Conservation (phyloP, 1,284 basidiomycete species). For the Quambalaria eucalypti region DNA sequence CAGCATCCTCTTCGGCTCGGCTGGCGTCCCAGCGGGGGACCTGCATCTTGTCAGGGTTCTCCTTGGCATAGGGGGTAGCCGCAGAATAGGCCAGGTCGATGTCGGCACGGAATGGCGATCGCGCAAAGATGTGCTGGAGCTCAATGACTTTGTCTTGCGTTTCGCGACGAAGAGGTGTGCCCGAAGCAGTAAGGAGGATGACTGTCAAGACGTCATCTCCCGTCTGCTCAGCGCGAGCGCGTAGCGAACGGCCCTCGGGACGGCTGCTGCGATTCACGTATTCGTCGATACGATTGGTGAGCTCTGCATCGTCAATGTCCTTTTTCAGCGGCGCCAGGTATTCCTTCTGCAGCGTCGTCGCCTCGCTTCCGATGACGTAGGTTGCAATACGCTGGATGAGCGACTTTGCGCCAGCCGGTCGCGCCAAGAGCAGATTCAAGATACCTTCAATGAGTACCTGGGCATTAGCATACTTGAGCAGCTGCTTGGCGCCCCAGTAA, state of each 20-base stretch:
- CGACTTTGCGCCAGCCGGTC: slow-evolving; percentile 43
- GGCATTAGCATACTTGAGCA: slow-evolving; percentile 41
- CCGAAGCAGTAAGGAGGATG: slow-evolving; percentile 25
- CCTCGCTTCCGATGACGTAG: slow-evolving; percentile 33
- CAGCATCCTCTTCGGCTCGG: slow-evolving; percentile 21
- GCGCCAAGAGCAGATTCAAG: slow-evolving; percentile 36
- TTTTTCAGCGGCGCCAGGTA: slow-evolving; percentile 34
- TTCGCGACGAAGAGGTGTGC: slow-evolving; percentile 16
- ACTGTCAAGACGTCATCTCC: slow-evolving; percentile 42
- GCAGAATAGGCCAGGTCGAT: slow-evolving; percentile 33
- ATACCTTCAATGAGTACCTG: slow-evolving; percentile 41
- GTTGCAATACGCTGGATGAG: slow-evolving; percentile 41
- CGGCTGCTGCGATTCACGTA: slow-evolving; percentile 38
- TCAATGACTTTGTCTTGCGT: slow-evolving; percentile 9
- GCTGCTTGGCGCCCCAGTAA: slow-evolving; percentile 45
- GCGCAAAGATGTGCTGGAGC: slow-evolving; percentile 19
- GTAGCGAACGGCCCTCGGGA: slow-evolving; percentile 26
- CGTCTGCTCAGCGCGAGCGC: slow-evolving; percentile 18
- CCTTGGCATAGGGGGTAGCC: slow-evolving; percentile 22
- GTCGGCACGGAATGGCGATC: slow-evolving; percentile 33
- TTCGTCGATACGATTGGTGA: slow-evolving; percentile 36
- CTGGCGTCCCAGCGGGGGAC: slow-evolving; percentile 26
- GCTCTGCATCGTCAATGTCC: slow-evolving; percentile 33
- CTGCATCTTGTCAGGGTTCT: slow-evolving; percentile 2
- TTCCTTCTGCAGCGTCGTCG: slow-evolving; percentile 33